Evolutionary conservation across 2,329 filamentous ascomycete species (phyloP), one percentile per base, ranked within the genome.

Genomic region (Davidsoniella neocaledoniae): DNA sequence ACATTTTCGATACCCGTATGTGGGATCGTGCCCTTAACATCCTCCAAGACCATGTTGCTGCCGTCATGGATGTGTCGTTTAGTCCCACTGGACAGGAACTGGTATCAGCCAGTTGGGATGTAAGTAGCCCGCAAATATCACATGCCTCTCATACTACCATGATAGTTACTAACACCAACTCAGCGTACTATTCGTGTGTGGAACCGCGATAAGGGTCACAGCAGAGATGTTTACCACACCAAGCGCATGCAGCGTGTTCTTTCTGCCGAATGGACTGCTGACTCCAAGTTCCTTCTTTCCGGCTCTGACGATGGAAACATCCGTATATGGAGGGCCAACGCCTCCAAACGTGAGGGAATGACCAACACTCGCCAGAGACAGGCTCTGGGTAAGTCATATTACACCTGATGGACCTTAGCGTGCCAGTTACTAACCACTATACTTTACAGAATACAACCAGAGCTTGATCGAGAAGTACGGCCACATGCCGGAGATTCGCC

Each of bases 241-340:
- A 94, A 95, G 67, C 80, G 91, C 55, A 95, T 95, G 90, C 90
- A 96, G 69, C 77, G 90, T 57, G 87, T 95, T 50, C 93, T 93
- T 68, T 81, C 82, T 8, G 79, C 79, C 44, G 77, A 76, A 54
- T 96, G 84, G 73, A 91, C 87, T 0, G 84, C 87, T 5, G 91
- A 98, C 63, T 81, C 83, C 56, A 85, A 85, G 58, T 98, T 94
- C 62, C 68, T 98, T 19, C 74, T 98, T 43, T 87, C 83, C 4
- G 91, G 90, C 41, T 91, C 83, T 12, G 91, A 96, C 62, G 91
- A 96, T 62, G 91, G 91, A 55, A 94, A 95, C 62, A 74, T 55
- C 48, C 66, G 90, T 36, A 69, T 98, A 37, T 98, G 91, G 91
- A 78, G 91, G 55, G 79, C 87, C 33, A 79, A 90, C 57, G 88